A percentile compares a stretch with the other conserved stretches of the same genome.
These are phyloP conservation scores for Phytophthora colocasiae DNA, from an alignment of 352 stramenopile species.

Conservation along the genomic window DNA sequence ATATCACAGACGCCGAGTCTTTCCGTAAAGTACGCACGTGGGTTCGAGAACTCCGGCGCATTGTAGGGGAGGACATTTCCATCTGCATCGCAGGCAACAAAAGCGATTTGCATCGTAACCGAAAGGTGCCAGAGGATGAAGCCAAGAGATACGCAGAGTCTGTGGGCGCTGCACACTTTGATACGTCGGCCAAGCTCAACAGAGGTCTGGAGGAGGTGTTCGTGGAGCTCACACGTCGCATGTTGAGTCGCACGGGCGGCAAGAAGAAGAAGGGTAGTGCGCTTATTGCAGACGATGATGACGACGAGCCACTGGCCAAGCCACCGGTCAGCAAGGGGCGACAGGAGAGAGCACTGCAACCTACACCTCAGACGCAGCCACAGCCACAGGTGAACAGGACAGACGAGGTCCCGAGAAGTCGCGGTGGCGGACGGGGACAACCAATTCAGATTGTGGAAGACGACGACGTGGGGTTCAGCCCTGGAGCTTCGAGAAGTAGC, in stretches of 20 bases:
- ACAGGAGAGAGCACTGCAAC: constrained; percentile 15
- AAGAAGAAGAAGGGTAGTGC: constrained; percentile 87
- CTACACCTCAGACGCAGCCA: constrained; percentile 24
- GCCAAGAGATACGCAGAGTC: constrained; percentile 86
- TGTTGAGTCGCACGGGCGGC: constrained; percentile 64
- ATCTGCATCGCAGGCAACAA: constrained; percentile 95
- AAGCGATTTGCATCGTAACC: constrained; percentile 88
- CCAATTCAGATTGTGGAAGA: constrained; percentile 73
- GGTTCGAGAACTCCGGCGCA: constrained; percentile 92
- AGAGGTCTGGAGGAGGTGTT: constrained; percentile 92
- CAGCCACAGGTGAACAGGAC: constrained; percentile 35
- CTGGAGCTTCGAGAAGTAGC: constrained; percentile 38
- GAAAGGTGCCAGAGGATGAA: constrained; percentile 89
- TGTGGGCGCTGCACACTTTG: constrained; percentile 89
- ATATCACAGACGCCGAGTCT: constrained; percentile 93
- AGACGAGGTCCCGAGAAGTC: constrained; percentile 42
- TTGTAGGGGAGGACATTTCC: constrained; percentile 91
- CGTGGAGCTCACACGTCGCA: constrained; percentile 87
- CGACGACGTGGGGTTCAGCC: constrained; percentile 40
- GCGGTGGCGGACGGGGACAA: constrained; percentile 57
- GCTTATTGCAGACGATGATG: constrained; percentile 82
- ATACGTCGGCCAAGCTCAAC: constrained; percentile 94
- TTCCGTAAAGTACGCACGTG: constrained; percentile 93
- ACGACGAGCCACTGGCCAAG: constrained; percentile 36
- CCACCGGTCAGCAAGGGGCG: constrained; percentile 30